Conservation (phyloP, 257 asterid genomes). For the Asclepias syriaca region DNA sequence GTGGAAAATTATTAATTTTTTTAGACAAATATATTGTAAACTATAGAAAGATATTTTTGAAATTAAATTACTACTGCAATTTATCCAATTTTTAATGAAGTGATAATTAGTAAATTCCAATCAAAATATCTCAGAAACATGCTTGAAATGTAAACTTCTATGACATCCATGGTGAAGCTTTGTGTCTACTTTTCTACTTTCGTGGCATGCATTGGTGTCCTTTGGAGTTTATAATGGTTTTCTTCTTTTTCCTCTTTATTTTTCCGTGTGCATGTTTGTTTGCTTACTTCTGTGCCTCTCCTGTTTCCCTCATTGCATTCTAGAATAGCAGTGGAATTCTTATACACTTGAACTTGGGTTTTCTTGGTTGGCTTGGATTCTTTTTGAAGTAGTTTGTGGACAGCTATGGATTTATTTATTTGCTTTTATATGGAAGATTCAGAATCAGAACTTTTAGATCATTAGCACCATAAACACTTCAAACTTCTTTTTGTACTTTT, state of each 20-base stretch:
- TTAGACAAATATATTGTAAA: no score
- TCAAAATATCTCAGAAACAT: neutral
- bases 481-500: slow-evolving; percentile 23
- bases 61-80: no score
- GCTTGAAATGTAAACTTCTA: neutral
- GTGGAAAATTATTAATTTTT: no score
- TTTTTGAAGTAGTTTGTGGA: neutral
- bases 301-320: neutral
- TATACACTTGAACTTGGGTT: neutral
- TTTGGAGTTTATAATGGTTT: neutral
- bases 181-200: neutral
- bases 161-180: neutral
- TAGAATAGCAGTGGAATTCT: neutral
- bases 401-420: neutral
- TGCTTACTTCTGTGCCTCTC: neutral
- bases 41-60: no score
- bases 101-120: neutral
- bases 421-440: neutral
- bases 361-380: neutral
- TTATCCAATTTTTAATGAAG: neutral
- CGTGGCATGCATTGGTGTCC: neutral
- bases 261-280: no score
- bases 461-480: slow-evolving; percentile 10
- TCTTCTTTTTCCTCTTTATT: neutral
- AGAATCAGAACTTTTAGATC: neutral